Evolutionary conservation across 169 alveolate species (phyloP).

Genomic region (Blepharisma undulans): DNA sequence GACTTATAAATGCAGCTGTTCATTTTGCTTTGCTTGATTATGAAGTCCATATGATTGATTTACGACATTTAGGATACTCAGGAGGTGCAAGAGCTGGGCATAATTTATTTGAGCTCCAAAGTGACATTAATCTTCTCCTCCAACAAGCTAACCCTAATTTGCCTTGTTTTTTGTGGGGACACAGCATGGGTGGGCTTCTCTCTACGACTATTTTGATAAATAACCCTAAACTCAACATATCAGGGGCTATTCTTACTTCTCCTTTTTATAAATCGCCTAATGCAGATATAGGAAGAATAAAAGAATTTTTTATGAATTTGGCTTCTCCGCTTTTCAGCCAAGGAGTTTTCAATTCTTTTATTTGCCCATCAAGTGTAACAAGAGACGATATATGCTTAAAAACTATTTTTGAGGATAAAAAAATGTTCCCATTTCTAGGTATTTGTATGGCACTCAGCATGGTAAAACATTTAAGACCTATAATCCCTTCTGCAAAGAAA

Average conservation of each 20-base stretch:
- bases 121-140: conserved; percentile 46
- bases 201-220: conserved; percentile 44
- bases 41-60: conserved; percentile 56
- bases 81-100: conserved; percentile 56
- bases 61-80: conserved; percentile 60
- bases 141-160: conserved; percentile 39
- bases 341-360: conserved; percentile 22
- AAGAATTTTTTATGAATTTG: not conserved
- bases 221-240: conserved; percentile 51
- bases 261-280: conserved; percentile 27
- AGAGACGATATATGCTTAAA: conserved; percentile 14
- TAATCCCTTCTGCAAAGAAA: not conserved
- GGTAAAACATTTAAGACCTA: not conserved
- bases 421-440: conserved; percentile 42
- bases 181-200: conserved; percentile 65
- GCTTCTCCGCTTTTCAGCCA: not conserved
- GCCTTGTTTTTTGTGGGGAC: conserved; percentile 62
- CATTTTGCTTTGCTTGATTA: conserved; percentile 58
- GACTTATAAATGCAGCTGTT: conserved; percentile 41
- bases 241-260: conserved; percentile 56
- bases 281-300: not conserved
- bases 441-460: not conserved
- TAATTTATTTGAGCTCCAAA: conserved; percentile 41
- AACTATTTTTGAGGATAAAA: not conserved
- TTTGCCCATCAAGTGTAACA: conserved; percentile 21